Base-by-base conservation (phyloP, 2,329 filamentous ascomycete genomes). In the Lithohypha guttulata region DNA sequence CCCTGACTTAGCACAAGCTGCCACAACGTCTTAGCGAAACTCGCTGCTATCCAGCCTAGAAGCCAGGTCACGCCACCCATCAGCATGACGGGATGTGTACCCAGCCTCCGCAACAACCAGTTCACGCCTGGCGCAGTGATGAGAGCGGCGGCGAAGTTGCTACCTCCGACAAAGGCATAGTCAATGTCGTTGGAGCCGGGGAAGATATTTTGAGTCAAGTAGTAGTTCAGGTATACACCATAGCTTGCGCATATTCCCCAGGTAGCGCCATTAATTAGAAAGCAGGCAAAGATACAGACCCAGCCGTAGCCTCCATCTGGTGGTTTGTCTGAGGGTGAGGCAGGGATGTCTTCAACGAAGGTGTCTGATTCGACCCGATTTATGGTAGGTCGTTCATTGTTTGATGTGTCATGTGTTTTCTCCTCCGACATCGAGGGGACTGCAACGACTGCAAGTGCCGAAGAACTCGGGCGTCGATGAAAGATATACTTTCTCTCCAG, bases 181-280 rank as follows among this genome's bases (percentile, higher is more conserved):
- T 56, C 51, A 14, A 58, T 39, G 19, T 43, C 44, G 3, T 39
- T 49, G 1, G 54, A 47, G 14, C 42, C 49, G 1, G 49, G 42
- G 23, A 56, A 58, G 6, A 52, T 51, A 6, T 55, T 37, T 25
- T 56, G 47, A 5, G 51, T 42, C 10, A 66, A 52, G 41, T 64
- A 68, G 36, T 64, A 57, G 4, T 59, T 55, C 0, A 68, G 55
- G 40, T 65, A 67, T 10, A 68, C 58, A 25, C 62, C 62, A 41
- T 63, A 68, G 10, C 55, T 55, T 19, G 53, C 43, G 8, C 49
- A 35, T 11, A 57, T 47, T 2, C 57, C 57, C 57, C 57, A 59
- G 3, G 51, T 56, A 35, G 57, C 55, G 3, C 47, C 52, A 43
- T 59, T 59, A 40, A 56, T 55, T 14, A 47, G 35, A 42, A 53